These are phyloP conservation scores for Calocybe cyanea DNA, from an alignment of 768 basidiomycete species.

Conservation along the genomic window DNA sequence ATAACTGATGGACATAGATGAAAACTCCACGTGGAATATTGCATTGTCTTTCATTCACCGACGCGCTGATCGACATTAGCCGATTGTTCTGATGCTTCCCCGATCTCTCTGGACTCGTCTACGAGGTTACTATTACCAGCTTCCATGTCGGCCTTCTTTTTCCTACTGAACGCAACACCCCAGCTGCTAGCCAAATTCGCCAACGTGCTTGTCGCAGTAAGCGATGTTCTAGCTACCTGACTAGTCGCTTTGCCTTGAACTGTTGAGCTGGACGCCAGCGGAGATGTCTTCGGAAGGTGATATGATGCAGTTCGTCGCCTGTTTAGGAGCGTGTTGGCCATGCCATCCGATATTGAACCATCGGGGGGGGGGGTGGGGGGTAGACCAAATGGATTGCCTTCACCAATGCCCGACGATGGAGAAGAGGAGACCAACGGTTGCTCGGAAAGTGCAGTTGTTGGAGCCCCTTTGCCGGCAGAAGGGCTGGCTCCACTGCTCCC, in stretches of 20 bases:
- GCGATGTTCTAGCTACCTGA: slow-evolving; percentile 24
- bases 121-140: slow-evolving; percentile 2
- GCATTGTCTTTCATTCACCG: slow-evolving; percentile 11
- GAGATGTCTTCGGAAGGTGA: slow-evolving; percentile 49
- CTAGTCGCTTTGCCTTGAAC: slow-evolving; percentile 23
- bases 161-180: slow-evolving; percentile 62
- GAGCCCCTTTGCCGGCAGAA: slow-evolving; percentile 51
- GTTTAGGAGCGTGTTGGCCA: slow-evolving; percentile 39
- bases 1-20: no score
- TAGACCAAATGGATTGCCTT: slow-evolving; percentile 35
- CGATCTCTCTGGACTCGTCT: slow-evolving; percentile 5
- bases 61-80: slow-evolving; percentile 10
- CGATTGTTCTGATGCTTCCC: background rate
- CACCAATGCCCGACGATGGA: slow-evolving; percentile 39
- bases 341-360: slow-evolving; percentile 59
- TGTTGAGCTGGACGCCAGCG: slow-evolving; percentile 32
- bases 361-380: slow-evolving; percentile 54
- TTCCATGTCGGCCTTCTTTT: slow-evolving; percentile 32
- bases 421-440: slow-evolving; percentile 41
- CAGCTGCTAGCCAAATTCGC: slow-evolving; percentile 61
- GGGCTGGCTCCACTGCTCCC: slow-evolving; percentile 42
- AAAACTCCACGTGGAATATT: no score
- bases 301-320: slow-evolving; percentile 61
- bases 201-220: slow-evolving; percentile 48
- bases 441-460: slow-evolving; percentile 67